Evolutionary conservation across 2,329 filamentous ascomycete genomes (phyloP).

Genomic region (Aspergillus transmontanensis): DNA sequence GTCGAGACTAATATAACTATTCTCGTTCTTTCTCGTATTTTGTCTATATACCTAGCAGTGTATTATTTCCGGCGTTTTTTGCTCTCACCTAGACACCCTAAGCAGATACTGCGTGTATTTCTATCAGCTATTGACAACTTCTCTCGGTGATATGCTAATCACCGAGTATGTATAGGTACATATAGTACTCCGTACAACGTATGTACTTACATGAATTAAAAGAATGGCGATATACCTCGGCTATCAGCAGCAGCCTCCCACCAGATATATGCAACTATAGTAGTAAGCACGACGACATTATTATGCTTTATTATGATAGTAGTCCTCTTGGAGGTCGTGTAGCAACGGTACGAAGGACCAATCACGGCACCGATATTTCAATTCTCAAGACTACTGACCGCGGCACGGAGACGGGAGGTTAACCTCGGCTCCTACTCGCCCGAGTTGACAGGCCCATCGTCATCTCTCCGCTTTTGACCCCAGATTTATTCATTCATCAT

Average conservation of each 20-base stretch:
- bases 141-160: not conserved
- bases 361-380: conserved; percentile 1
- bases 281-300: not conserved
- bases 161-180: not conserved
- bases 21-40: not conserved
- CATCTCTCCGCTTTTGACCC: not conserved
- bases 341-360: not conserved
- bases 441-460: not conserved
- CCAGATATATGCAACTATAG: not conserved
- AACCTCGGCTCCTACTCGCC: conserved; percentile 15
- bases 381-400: conserved; percentile 6
- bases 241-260: not conserved
- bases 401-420: conserved; percentile 6
- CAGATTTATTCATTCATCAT: not conserved
- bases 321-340: not conserved
- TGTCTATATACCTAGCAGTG: not conserved
- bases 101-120: not conserved
- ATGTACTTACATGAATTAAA: not conserved
- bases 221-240: not conserved
- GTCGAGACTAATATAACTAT: conserved; percentile 21
- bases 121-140: not conserved
- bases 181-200: too few relatives aligned
- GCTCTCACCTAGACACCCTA: not conserved
- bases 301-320: not conserved
- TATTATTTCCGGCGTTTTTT: not conserved